These are phyloP conservation scores for Capsicum baccatum DNA, from an alignment of 257 asterid species.

Conservation along the genomic window DNA sequence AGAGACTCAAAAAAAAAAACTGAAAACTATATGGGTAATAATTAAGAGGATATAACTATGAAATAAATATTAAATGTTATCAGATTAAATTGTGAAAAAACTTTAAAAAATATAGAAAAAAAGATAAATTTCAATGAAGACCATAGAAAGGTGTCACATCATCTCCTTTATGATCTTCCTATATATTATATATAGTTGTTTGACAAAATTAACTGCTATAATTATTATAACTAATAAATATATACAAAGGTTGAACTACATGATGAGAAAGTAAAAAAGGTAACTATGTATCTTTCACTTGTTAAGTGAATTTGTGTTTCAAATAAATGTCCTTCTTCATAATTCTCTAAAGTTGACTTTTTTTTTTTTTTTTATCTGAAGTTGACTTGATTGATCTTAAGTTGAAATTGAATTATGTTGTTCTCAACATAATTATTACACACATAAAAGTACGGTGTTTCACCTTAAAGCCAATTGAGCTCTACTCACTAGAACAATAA, in stretches of 20 bases:
- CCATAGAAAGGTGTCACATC: too few species aligned
- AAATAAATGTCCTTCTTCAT: not conserved
- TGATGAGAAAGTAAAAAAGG: not conserved
- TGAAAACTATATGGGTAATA: too few species aligned
- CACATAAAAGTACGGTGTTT: not conserved
- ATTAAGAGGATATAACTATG: too few species aligned
- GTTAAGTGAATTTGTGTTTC: not conserved
- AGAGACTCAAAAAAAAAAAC: too few species aligned
- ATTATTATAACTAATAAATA: not conserved
- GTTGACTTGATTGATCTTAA: not conserved
- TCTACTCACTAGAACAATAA: not conserved
- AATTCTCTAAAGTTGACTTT: not conserved
- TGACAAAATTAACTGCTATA: not conserved
- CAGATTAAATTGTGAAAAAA: too few species aligned
- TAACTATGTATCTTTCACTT: not conserved
- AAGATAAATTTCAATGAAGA: too few species aligned
- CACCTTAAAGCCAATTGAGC: not conserved
- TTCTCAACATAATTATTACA: not conserved
- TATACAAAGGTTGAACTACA: not conserved
- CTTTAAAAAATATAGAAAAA: too few species aligned
- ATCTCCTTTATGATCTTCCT: too few species aligned
- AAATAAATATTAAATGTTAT: too few species aligned
- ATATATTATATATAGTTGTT: not conserved
- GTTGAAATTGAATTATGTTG: not conserved
- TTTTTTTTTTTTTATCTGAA: not conserved